Evolutionary conservation across 257 asterid species (phyloP), one percentile per base, ranked within the genome.

Genomic region (Plantago major): DNA sequence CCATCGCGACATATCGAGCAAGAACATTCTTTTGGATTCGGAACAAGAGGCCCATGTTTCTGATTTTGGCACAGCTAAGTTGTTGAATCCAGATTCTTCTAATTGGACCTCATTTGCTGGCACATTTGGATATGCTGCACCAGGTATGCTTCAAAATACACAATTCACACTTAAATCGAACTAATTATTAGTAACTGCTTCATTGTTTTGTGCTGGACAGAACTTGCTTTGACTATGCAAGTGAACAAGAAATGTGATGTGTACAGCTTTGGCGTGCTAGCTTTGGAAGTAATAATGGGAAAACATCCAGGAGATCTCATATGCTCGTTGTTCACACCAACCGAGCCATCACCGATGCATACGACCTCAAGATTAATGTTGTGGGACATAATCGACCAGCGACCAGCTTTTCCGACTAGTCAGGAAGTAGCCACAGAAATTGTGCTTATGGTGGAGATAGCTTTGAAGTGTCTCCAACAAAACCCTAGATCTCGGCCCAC

Each of bases 1-100:
- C 58, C 87, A 81, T 28, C 71, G 68, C 14, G 83, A 74, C 48
- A 62, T 74, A 55, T 71, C 80, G 9, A 78, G 77, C 67, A 78
- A 74, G 63, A 78, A 78, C 44, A 51, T 74, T 12, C 56, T 78
- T 60, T 62, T 78, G 40, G 70, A 67, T 42, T 50, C 30, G 0
- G 42, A 77, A 9, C 8, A 11, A 15, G 71, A 55, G 47, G 67
- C 72, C 47, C 68, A 19, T 2, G 11, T 73, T 11, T 47, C 74
- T 7, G 75, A 76, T 44, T 76, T 72, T 62, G 78, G 76, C 5
- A 73, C 68, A 0, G 73, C 77, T 11, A 74, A 53, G 53, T 43
- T 64, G 42, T 38, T 77, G 22, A 60, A 43, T 10, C 66, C 7
- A 11, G 64, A 63, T n/a, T 67, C 74, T 4, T 62, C 70, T 11